Evolutionary conservation across 2,329 filamentous ascomycete genomes (phyloP).

Genomic region (Tolypocladium amazonense): DNA sequence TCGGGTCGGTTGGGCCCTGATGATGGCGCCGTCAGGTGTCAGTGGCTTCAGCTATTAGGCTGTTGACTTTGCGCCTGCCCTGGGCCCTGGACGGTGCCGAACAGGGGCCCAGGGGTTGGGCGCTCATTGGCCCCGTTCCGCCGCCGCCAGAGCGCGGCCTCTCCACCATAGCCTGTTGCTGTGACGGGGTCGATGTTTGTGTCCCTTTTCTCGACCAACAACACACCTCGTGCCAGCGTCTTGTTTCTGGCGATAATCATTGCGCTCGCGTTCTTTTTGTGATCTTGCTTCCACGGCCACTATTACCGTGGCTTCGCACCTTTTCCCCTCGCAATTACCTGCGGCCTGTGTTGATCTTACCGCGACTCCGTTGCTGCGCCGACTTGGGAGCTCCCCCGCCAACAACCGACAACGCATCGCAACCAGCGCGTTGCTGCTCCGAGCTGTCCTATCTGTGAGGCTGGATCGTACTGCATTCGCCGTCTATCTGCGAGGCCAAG

Average conservation of each 20-base stretch:
- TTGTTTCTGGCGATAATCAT: neutral
- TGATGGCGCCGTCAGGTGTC: neutral
- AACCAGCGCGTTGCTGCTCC: neutral
- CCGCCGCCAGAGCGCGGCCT: neutral
- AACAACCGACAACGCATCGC: neutral
- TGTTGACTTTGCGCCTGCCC: neutral
- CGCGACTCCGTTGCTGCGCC: neutral
- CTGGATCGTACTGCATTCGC: neutral
- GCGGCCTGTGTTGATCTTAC: neutral
- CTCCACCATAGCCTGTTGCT: neutral
- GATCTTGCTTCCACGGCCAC: neutral
- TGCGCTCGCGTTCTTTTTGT: neutral
- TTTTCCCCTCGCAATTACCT: neutral
- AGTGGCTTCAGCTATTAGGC: neutral
- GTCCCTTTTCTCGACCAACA: neutral
- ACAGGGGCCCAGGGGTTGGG: neutral
- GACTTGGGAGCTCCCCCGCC: neutral
- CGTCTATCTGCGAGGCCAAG: neutral
- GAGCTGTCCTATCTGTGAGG: neutral
- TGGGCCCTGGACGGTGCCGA: neutral
- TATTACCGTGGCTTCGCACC: neutral
- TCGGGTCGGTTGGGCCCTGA: neutral
- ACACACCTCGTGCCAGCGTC: neutral
- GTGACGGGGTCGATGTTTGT: neutral
- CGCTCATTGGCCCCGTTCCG: neutral